Evolutionary conservation across 2,329 filamentous ascomycete species (phyloP), one percentile per base, ranked within the genome.

Genomic region (Penicillium occitanis): DNA sequence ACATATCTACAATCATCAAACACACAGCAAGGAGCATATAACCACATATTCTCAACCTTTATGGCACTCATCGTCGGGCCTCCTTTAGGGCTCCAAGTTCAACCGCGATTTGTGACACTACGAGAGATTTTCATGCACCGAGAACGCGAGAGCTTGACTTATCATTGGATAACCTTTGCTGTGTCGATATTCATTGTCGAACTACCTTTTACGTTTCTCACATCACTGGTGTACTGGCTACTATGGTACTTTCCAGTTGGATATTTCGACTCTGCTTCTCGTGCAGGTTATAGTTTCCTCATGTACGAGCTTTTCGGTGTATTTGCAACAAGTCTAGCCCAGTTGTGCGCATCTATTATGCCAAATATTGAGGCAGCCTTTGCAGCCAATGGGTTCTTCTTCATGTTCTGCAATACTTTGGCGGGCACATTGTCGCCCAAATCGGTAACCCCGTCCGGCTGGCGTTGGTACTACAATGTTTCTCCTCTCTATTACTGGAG

Each of bases 211-310:
- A 28, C 61, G 28, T 81, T 95, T 19, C 77, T 96, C 55, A 94
- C 91, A 76, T 88, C 90, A 0, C 87, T 93, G 5, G 81, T 80
- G 62, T 94, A 94, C 83, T 96, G 90, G 83, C 73, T 95, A 0
- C 90, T 90, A 0, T 78, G 95, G 13, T 95, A 95, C 84, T 95
- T 88, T 78, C 89, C 93, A 74, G 90, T 91, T 0, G 90, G 90
- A 0, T 86, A 95, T 75, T 86, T 88, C 71, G 72, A 76, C 1
- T 83, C 83, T 0, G 78, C 87, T 0, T 84, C 82, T 0, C 86
- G 90, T 7, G 90, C 91, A 0, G 92, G 92, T 0, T 94, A 92
- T 77, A 90, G 92, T 74, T 95, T 94, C 84, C 82, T 95, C 73
- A 91, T 94, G 80, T 80, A 94, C 4, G 91, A 95, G 76, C 76